A percentile compares a stretch with the other conserved stretches of the same genome.
Conservation (phyloP, 2,329 filamentous ascomycete genomes). For the Colletotrichum tanaceti region DNA sequence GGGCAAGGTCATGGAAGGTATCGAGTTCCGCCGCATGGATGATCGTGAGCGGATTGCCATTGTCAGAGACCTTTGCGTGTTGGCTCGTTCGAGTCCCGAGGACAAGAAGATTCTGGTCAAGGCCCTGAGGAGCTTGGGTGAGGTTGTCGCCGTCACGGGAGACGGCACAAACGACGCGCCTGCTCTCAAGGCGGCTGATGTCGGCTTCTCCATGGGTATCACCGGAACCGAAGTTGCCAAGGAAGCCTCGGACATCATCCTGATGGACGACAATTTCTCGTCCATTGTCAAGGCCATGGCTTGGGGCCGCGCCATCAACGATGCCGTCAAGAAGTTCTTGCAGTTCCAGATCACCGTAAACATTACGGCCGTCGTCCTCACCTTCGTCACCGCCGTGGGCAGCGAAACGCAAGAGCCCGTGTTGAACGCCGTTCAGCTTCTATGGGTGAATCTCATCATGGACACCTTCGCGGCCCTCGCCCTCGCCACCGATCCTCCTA, state of each 20-base stretch:
- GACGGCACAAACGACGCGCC: conserved; percentile 76
- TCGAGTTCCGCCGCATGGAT: conserved; percentile 66
- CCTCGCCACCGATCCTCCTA: conserved; percentile 79
- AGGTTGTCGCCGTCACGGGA: conserved; percentile 74
- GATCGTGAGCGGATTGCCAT: conserved; percentile 60
- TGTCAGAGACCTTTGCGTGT: conserved; percentile 65
- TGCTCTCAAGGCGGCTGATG: conserved; percentile 73
- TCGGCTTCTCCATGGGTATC: conserved; percentile 77
- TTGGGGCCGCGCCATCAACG: conserved; percentile 73
- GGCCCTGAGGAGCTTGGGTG: conserved; percentile 71
- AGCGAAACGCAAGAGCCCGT: conserved; percentile 73
- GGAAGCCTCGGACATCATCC: conserved; percentile 70
- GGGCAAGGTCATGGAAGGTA: conserved; percentile 70
- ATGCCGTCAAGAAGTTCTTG: conserved; percentile 73
- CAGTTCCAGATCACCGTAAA: conserved; percentile 79
- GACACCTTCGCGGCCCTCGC: conserved; percentile 85
- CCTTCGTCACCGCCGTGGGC: conserved; percentile 81
- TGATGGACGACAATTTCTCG: conserved; percentile 71
- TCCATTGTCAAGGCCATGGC: conserved; percentile 72
- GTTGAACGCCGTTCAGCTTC: conserved; percentile 80
- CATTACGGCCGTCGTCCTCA: conserved; percentile 82
- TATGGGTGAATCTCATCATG: conserved; percentile 90
- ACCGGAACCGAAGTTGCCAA: conserved; percentile 74
- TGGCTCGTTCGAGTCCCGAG: conserved; percentile 76
- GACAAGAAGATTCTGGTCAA: conserved; percentile 76